A percentile compares a stretch with the other conserved stretches of the same genome.
phyloP scores from a whole-genome alignment of 2,329 filamentous ascomycete genomes.

The Atkinsonella texensis region DNA sequence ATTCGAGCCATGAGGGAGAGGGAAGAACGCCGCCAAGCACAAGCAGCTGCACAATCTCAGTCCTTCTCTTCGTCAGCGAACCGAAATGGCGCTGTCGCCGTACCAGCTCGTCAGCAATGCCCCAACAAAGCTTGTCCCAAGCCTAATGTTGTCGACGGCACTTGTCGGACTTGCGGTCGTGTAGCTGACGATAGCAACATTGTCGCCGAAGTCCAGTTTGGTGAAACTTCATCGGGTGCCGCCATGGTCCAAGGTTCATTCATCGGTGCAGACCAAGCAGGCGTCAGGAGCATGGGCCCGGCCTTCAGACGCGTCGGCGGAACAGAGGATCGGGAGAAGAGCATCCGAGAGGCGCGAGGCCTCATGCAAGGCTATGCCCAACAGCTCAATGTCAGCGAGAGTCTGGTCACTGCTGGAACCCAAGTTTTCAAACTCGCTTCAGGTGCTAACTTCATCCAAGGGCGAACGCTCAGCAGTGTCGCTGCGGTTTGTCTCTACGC shows the following conservation, averaged over 20 bases:
- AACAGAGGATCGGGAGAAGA: constrained; percentile 45
- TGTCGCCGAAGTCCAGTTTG: constrained; percentile 83
- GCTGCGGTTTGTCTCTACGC: constrained; percentile 87
- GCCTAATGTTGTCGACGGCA: constrained; percentile 49
- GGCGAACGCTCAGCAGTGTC: constrained; percentile 73
- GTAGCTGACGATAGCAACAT: constrained; percentile 80
- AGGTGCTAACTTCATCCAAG: constrained; percentile 69
- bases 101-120: constrained; percentile 32
- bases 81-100: constrained; percentile 19
- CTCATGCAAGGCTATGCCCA: constrained; percentile 52
- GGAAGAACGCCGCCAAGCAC: constrained; percentile 30
- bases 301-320: constrained; percentile 49
- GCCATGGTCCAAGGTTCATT: constrained; percentile 86
- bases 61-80: constrained; percentile 16
- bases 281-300: constrained; percentile 55
- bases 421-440: constrained; percentile 68
- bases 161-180: constrained; percentile 75
- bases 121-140: constrained; percentile 49
- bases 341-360: constrained; percentile 43
- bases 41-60: constrained; percentile 14
- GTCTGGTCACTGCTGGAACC: constrained; percentile 51
- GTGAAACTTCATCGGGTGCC: constrained; percentile 73
- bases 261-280: constrained; percentile 74
- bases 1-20: constrained; percentile 41
- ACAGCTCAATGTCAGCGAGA: constrained; percentile 48